A percentile compares a stretch with the other conserved stretches of the same genome.
These are phyloP conservation scores for Blastobotrys terrestris DNA, from an alignment of 805 yeast species.

Conservation along the genomic window DNA sequence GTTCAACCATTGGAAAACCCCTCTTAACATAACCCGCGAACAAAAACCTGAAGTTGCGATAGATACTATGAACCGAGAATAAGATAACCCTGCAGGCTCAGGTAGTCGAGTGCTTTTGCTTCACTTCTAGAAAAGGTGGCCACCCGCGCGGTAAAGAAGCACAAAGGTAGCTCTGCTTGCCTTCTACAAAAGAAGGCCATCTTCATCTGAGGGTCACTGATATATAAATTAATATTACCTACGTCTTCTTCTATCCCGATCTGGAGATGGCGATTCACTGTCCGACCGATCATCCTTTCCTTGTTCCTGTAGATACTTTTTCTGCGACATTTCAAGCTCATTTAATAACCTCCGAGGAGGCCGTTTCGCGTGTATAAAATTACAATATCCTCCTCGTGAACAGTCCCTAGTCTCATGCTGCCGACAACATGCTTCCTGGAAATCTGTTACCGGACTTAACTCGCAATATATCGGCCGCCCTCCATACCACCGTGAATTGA, in stretches of 20 bases:
- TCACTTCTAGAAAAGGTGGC: too few relatives aligned
- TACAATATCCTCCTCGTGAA: conserved; percentile 76
- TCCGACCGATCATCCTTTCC: conserved; percentile 1
- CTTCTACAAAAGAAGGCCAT: too few relatives aligned
- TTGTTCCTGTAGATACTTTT: conserved; percentile 12
- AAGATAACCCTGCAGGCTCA: too few relatives aligned
- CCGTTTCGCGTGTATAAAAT: conserved; percentile 71
- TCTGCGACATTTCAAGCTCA: conserved; percentile 40
- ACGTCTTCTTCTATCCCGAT: conserved; percentile 5
- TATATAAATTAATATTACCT: neutral
- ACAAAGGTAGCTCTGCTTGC: too few relatives aligned
- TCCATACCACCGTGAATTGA: conserved; percentile 79
- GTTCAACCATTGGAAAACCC: too few relatives aligned
- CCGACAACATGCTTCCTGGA: conserved; percentile 69
- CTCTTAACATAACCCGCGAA: too few relatives aligned
- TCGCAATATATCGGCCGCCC: conserved; percentile 75
- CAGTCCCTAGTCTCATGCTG: conserved; percentile 61
- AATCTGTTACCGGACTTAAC: conserved; percentile 64
- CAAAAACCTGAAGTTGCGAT: too few relatives aligned
- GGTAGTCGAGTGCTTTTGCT: too few relatives aligned
- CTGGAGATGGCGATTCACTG: conserved; percentile 3
- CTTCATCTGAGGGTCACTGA: too few relatives aligned
- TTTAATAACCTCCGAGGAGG: conserved; percentile 43
- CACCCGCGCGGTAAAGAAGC: too few relatives aligned
- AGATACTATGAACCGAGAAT: too few relatives aligned